Base-by-base conservation (phyloP, 495 filamentous ascomycete species). In the Aspergillus sclerotiicarbonarius region DNA sequence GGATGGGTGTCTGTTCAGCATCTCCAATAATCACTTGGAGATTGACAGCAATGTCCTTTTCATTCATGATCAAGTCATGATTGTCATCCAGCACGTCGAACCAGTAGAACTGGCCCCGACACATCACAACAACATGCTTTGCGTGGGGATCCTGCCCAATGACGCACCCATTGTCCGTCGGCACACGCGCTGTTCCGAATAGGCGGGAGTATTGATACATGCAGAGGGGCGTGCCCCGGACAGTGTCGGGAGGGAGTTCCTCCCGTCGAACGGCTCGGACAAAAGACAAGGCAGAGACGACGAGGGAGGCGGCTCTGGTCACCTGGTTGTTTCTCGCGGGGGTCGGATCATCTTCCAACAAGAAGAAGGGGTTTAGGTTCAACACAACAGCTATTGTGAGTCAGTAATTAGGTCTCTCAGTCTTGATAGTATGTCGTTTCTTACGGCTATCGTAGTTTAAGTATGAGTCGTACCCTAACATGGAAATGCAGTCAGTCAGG, bases 201-300 rank as follows among this genome's bases (percentile, higher is more conserved):
- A 98, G 81, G 15, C 95, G 83, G 0, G 94, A 95, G 73, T 96
- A 98, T 73, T 98, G 94, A 67, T 96, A 95, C 94, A 98, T 98
- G 80, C 89, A 90, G 15, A 98, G 77, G 0, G 94, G 92, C 7
- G 84, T 85, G 29, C 89, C 90, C 67, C 84, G 85, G 56, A 96
- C 71, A 8, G 82, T 92, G 73, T 98, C 94, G 3, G 94, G 92
- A 4, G 92, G 90, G 13, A 98, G 79, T 70, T 98, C 94, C 67
- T 98, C 94, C 58, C 86, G 90, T 37, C 95, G 83, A 4, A 98
- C 91, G 8, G 95, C 94, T 39, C 94, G 84, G 51, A 97, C 93
- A 66, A 98, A 98, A 32, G 90, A 88, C 37, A 97, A 71, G 29
- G 94, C 88, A 8, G 95, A 98, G 31, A 95, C 83, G 0, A 92